Evolutionary conservation across 148 eudicot species (phyloP).

Genomic region (Gaultheria prostrata): DNA sequence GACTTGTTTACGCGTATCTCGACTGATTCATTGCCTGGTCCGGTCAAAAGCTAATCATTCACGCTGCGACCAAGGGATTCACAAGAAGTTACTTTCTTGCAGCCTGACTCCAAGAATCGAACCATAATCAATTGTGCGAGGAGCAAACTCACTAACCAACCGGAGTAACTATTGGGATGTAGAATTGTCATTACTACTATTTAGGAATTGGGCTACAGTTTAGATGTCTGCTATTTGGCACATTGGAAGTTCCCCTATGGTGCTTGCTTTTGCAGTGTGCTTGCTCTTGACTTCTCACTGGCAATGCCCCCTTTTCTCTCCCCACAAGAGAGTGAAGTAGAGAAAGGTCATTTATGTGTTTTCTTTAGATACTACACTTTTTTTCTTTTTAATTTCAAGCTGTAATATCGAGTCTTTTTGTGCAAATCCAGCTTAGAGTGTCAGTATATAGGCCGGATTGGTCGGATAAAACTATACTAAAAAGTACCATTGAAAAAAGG

Average conservation of each 20-base stretch:
- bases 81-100: too few species aligned
- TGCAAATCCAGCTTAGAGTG: not conserved
- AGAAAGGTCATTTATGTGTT: not conserved
- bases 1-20: too few species aligned
- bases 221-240: not conserved
- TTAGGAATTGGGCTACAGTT: not conserved
- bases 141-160: too few species aligned
- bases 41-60: too few species aligned
- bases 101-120: too few species aligned
- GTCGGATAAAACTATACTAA: not conserved
- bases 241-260: not conserved
- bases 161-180: too few species aligned
- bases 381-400: not conserved
- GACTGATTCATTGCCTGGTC: too few species aligned
- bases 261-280: not conserved
- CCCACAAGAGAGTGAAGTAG: not conserved
- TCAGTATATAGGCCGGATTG: slow-evolving; percentile 1
- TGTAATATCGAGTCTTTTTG: not conserved
- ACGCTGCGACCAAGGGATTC: too few species aligned
- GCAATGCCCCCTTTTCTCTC: not conserved
- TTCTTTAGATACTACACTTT: not conserved
- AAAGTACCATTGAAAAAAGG: not conserved
- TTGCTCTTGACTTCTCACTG: not conserved
- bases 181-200: too few species aligned
- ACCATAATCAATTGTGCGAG: too few species aligned